These are phyloP conservation scores for Phytophthora lateralis DNA, from an alignment of 352 stramenopile genomes.

Conservation along the genomic window DNA sequence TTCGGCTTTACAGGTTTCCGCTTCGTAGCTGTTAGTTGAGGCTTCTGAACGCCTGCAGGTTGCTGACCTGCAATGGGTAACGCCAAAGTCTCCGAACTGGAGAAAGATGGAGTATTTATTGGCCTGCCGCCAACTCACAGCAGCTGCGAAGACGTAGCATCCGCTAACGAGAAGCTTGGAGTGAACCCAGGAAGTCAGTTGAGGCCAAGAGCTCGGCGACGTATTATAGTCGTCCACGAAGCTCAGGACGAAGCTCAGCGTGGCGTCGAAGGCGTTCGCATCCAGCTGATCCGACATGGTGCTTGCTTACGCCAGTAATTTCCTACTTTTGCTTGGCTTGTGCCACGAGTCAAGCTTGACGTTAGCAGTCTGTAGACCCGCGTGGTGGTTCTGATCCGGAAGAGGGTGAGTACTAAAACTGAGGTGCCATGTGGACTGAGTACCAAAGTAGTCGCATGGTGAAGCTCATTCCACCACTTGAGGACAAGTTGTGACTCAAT, in stretches of 20 bases:
- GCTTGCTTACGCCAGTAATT: constrained; percentile 2
- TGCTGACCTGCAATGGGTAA: neutral
- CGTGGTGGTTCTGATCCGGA: constrained; percentile 26
- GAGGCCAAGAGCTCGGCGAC: neutral
- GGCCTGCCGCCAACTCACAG: neutral
- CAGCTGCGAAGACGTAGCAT: constrained; percentile 7
- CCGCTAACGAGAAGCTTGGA: constrained; percentile 4
- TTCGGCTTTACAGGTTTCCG: neutral
- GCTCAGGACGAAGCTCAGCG: neutral
- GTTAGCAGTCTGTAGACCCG: neutral
- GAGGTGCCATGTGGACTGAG: neutral
- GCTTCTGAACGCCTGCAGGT: neutral
- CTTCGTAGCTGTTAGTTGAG: neutral
- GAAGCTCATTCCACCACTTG: constrained; percentile 16
- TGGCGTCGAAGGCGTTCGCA: constrained; percentile 1
- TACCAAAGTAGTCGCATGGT: neutral
- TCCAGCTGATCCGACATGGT: constrained; percentile 9
- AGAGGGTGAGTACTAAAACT: constrained; percentile 1
- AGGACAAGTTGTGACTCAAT: neutral
- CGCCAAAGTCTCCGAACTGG: constrained; percentile 1
- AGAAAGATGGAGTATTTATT: neutral
- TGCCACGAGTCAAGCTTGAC: neutral
- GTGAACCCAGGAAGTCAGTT: neutral
- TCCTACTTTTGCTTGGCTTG: neutral
- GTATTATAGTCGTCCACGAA: constrained; percentile 7